Percentiles rank a stretch among this genome's conserved stretches.
Conservation (phyloP, 176 grass and related monocot species). For the Oryza meridionalis region DNA sequence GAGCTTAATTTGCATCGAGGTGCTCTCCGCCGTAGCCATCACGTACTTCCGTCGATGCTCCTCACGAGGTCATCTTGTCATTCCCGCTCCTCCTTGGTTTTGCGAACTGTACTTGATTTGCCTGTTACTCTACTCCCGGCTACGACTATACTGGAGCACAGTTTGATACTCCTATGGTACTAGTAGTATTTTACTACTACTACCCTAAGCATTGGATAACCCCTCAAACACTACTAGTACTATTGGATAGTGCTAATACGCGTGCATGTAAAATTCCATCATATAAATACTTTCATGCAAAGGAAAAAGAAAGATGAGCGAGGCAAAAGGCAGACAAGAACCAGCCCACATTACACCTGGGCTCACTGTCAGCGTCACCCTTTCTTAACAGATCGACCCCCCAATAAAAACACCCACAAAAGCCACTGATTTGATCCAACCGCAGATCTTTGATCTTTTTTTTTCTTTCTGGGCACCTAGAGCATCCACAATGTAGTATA, state of each 20-base stretch:
- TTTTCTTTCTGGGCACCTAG: neutral
- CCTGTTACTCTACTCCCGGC: neutral
- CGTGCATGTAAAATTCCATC: too few species aligned
- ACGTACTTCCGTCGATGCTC: constrained; percentile 47
- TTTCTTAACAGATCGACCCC: neutral
- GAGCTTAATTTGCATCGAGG: neutral
- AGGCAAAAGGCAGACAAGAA: neutral
- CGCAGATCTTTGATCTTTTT: neutral
- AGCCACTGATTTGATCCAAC: neutral
- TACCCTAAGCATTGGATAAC: too few species aligned
- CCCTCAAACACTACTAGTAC: too few species aligned
- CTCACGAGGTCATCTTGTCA: constrained; percentile 15
- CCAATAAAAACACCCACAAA: neutral
- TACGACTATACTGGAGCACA: neutral
- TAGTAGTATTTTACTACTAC: too few species aligned
- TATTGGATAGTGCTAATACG: too few species aligned
- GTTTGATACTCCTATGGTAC: too few species aligned
- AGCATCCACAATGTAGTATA: too few species aligned
- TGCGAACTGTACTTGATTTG: constrained; percentile 1
- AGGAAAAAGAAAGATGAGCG: neutral
- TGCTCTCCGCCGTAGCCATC: constrained; percentile 47
- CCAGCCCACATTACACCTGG: neutral
- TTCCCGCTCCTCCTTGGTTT: neutral
- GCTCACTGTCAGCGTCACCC: neutral
- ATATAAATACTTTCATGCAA: neutral